Conservation (phyloP, 352 stramenopile genomes). For the Blastocystis sp. region DNA sequence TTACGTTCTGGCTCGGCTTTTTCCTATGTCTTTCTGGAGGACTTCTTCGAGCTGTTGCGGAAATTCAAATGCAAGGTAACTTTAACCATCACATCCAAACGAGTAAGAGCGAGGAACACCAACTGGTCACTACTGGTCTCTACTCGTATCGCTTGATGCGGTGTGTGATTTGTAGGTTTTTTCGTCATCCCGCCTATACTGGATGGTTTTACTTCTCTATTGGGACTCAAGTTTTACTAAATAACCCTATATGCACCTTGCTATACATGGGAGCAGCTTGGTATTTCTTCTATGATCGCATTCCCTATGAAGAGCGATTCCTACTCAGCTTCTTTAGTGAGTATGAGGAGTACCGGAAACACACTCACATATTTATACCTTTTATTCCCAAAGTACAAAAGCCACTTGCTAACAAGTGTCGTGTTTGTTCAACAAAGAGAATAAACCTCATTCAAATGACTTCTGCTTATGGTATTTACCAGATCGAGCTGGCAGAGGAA, state of each 20-base stretch:
- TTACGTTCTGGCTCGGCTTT: conserved; percentile 18
- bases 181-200: conserved; percentile 78
- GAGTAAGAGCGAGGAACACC: neutral
- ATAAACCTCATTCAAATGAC: neutral
- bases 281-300: conserved; percentile 78
- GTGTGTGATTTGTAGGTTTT: conserved; percentile 63
- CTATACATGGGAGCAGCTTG: conserved; percentile 75
- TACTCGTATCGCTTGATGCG: conserved; percentile 12
- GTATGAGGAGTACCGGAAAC: neutral
- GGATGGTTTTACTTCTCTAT: conserved; percentile 80
- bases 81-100: conserved; percentile 4
- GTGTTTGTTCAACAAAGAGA: neutral
- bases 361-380: conserved; percentile 11
- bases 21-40: conserved; percentile 7
- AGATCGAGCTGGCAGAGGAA: conserved; percentile 96
- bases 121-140: neutral
- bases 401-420: neutral
- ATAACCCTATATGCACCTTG: conserved; percentile 73
- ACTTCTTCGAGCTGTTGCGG: neutral
- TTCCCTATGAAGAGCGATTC: conserved; percentile 67
- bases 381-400: conserved; percentile 4
- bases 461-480: conserved; percentile 76
- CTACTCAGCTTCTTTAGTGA: conserved; percentile 6
- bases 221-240: conserved; percentile 75
- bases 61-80: conserved; percentile 51